These are phyloP conservation scores for Sporothrix sp. DNA, from an alignment of 2,329 filamentous ascomycete genomes.

Conservation along the genomic window DNA sequence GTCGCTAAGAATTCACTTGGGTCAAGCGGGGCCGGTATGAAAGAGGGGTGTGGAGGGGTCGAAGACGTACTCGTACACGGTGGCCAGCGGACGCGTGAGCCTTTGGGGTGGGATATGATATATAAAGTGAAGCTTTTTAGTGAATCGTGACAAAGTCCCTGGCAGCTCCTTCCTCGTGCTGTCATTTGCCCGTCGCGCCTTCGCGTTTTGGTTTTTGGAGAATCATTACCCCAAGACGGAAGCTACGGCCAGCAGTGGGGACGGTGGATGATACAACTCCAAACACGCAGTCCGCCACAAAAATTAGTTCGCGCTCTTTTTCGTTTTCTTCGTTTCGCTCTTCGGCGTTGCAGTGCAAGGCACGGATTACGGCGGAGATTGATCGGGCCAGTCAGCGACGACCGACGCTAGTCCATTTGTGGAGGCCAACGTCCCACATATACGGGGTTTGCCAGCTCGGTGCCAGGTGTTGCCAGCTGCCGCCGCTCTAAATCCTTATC, in stretches of 20 bases:
- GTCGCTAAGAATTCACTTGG: background rate
- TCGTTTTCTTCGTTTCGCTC: conserved; percentile 1
- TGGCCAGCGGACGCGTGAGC: background rate
- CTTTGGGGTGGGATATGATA: background rate
- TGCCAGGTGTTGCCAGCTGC: background rate
- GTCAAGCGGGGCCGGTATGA: background rate
- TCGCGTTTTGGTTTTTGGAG: conserved; percentile 4
- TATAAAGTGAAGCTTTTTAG: background rate
- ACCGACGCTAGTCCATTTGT: conserved; percentile 13
- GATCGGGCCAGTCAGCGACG: conserved; percentile 8
- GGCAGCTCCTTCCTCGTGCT: conserved; percentile 2
- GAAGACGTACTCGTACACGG: background rate
- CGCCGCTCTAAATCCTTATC: conserved; percentile 7
- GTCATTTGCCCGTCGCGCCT: background rate
- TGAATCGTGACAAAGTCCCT: background rate
- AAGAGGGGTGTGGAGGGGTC: conserved; percentile 1
- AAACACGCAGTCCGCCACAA: background rate
- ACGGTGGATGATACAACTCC: background rate
- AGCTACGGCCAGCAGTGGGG: conserved; percentile 4
- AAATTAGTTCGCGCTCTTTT: no score
- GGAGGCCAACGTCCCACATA: background rate
- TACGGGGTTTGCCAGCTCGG: no score
- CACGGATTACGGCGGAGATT: conserved; percentile 19
- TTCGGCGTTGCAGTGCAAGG: conserved; percentile 6
- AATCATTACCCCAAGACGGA: conserved; percentile 4